Percentiles rank a stretch among this genome's conserved stretches.
phyloP scores from a whole-genome alignment of 2,329 filamentous ascomycete species.

The Neodidymelliopsis sp. region DNA sequence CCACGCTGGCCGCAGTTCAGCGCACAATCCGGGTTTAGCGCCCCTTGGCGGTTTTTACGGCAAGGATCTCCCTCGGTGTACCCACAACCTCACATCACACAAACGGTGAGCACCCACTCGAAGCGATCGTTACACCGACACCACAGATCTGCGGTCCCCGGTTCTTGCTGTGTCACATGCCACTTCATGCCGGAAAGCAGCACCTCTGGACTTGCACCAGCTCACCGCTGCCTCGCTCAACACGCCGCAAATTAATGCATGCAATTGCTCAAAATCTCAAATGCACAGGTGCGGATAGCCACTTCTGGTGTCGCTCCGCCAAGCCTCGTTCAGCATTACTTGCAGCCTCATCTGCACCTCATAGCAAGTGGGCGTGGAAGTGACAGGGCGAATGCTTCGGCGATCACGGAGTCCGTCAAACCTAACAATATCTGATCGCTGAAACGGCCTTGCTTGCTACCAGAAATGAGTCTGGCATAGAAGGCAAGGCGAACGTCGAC shows the following conservation, averaged over 20 bases:
- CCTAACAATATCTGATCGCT: slow-evolving; percentile 8
- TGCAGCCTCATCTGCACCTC: slow-evolving; percentile 16
- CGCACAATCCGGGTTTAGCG: neutral
- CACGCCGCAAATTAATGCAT: slow-evolving; percentile 15
- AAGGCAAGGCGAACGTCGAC: slow-evolving; percentile 7
- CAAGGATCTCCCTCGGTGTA: slow-evolving; percentile 7
- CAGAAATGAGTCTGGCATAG: slow-evolving; percentile 8
- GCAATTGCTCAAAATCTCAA: slow-evolving; percentile 3
- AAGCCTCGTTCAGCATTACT: slow-evolving; percentile 3
- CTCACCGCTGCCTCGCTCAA: slow-evolving; percentile 18
- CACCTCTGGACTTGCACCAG: slow-evolving; percentile 9
- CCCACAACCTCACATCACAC: slow-evolving; percentile 15
- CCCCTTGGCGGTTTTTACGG: neutral
- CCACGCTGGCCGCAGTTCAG: neutral
- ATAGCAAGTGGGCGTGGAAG: slow-evolving; percentile 4
- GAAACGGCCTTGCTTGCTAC: slow-evolving; percentile 16
- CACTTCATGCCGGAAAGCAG: neutral
- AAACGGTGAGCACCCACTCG: slow-evolving; percentile 16
- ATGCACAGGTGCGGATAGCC: neutral
- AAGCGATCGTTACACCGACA: slow-evolving; percentile 19
- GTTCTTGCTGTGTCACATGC: slow-evolving; percentile 18
- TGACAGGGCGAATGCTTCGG: slow-evolving; percentile 16
- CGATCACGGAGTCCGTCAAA: neutral
- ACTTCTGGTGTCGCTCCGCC: slow-evolving; percentile 6
- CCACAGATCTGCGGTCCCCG: slow-evolving; percentile 15